These are phyloP conservation scores for Lactifluus piperatus DNA, from an alignment of 768 basidiomycete genomes.

Conservation along the genomic window DNA sequence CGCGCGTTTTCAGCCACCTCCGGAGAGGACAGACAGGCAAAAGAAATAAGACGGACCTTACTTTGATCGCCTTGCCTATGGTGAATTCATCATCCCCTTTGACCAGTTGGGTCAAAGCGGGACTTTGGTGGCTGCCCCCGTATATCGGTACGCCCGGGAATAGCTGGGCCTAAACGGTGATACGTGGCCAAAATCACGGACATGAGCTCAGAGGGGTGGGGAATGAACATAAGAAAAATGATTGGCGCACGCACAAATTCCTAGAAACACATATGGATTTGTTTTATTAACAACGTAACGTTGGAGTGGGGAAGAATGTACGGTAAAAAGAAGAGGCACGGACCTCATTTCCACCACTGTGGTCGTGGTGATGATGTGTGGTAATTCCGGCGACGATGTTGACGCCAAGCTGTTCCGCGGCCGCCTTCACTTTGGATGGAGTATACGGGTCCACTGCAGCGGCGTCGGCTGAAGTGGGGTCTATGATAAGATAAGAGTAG, in stretches of 20 bases:
- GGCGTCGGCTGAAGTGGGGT: slow-evolving; percentile 55
- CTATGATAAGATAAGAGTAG: slow-evolving; percentile 77
- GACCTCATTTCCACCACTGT: slow-evolving; percentile 81
- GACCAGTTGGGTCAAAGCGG: slow-evolving; percentile 61
- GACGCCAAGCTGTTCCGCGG: slow-evolving; percentile 54
- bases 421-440: slow-evolving; percentile 54
- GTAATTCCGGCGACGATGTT: slow-evolving; percentile 68
- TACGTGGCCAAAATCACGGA: no score
- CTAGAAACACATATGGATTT: slow-evolving; percentile 9
- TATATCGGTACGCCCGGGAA: slow-evolving; percentile 51
- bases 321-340: slow-evolving; percentile 15
- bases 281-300: neutral
- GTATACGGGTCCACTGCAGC: slow-evolving; percentile 80
- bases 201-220: no score
- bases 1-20: neutral
- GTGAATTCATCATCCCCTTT: slow-evolving; percentile 76
- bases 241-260: slow-evolving; percentile 35
- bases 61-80: slow-evolving; percentile 52
- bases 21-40: neutral
- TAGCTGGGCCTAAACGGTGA: slow-evolving; percentile 30
- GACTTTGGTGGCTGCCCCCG: slow-evolving; percentile 68
- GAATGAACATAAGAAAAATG: neutral
- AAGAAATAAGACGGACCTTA: slow-evolving; percentile 40
- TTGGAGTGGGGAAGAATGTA: neutral
- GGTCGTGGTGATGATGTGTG: slow-evolving; percentile 90